Evolutionary conservation across 2,329 filamentous ascomycete species (phyloP).

Genomic region (Trichophaea hybrida): DNA sequence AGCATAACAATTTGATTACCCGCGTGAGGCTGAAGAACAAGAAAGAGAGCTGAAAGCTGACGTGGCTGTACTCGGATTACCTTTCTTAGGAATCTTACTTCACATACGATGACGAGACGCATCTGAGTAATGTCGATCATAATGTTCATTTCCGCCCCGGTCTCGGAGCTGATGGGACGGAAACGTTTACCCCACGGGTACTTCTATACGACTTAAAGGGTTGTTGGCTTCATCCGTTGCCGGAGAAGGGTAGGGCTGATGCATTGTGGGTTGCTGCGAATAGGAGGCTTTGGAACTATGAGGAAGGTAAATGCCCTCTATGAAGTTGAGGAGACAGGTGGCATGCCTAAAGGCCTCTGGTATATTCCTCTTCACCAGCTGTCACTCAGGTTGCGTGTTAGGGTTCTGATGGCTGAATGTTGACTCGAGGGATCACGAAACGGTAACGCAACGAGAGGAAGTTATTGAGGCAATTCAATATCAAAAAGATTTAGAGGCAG

Average conservation of each 20-base stretch:
- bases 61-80: not conserved
- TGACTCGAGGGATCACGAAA: conserved; percentile 43
- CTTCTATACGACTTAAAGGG: conserved; percentile 88
- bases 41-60: not conserved
- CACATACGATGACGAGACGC: conserved; percentile 57
- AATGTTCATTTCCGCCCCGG: conserved; percentile 81
- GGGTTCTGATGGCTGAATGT: not conserved
- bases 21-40: not conserved
- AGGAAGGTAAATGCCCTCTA: conserved; percentile 82
- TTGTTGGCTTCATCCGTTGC: conserved; percentile 4
- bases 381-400: conserved; percentile 1
- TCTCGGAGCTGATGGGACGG: conserved; percentile 63
- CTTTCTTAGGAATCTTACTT: conserved; percentile 77
- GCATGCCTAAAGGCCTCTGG: conserved; percentile 14
- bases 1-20: no score
- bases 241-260: not conserved
- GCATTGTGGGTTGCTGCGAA: not conserved
- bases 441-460: conserved; percentile 53
- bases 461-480: conserved; percentile 59
- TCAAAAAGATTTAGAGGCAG: conserved; percentile 59
- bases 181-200: conserved; percentile 84
- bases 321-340: conserved; percentile 33
- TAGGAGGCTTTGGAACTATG: conserved; percentile 68
- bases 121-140: conserved; percentile 57
- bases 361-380: conserved; percentile 7